Base-by-base conservation (phyloP, 805 yeast genomes). In the Lipomyces kockii region DNA sequence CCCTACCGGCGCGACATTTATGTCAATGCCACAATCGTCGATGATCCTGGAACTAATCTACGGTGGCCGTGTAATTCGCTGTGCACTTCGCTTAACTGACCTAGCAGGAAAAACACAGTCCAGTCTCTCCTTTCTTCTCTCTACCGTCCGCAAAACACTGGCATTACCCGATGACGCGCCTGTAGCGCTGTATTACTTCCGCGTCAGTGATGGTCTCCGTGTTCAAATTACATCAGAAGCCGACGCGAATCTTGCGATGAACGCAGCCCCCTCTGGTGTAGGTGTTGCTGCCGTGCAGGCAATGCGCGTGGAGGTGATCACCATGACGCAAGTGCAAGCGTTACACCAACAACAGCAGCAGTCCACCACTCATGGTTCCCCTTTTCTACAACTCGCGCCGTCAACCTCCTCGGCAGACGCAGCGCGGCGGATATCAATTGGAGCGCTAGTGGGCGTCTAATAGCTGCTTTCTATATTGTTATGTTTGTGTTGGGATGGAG, bases 141-240 rank as follows among this genome's bases (percentile, higher is more conserved):
- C 37, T 22, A 43, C 69, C 6, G 66, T 66, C 53, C 66, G 71
- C 22, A 55, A 49, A 2, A 34, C 61, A 3, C 57, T 67, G 20
- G 14, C 58, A 49, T 59, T 67, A 20, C 57, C 62, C 1, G 67
- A 67, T 4, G 49, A 60, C 60, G 46, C 65, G 7, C 63, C 61
- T 4, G 60, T 65, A n/a, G 64, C 61, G 17, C 35, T 66, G 17
- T 66, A 66, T 57, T 66, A 59, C 37, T 25, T 46, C 35, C 56
- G 61, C 35, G 34, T 2, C 35, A 51, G 58, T 17, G 56, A 49
- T 35, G 62, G 43, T 35, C 60, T 59, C 27, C 62, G 67, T 2
- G 32, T 55, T 17, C 69, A 62, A 43, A 63, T 66, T 51, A 34
- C 64, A 5, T 63, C 69, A 8, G 66, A 66, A 57, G 62, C 62